Conservation (phyloP, 1,139 yeast species). For the Dujonia santamariae region DNA sequence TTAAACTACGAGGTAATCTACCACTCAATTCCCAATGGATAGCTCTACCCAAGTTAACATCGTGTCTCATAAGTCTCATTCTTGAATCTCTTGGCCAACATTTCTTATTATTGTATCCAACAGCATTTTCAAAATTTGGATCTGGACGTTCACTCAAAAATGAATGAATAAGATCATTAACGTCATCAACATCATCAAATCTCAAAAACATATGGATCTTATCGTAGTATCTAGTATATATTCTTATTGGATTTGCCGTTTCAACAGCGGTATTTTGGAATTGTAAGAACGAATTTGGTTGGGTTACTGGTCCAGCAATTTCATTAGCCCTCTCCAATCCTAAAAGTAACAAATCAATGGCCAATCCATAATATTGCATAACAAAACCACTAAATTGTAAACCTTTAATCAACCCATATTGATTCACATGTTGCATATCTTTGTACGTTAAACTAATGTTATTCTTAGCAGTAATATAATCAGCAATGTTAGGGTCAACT, state of each 20-base stretch:
- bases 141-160: slow-evolving; percentile 84
- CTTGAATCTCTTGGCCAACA: slow-evolving; percentile 96
- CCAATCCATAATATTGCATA: slow-evolving; percentile 84
- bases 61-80: slow-evolving; percentile 88
- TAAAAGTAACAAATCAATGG: slow-evolving; percentile 73
- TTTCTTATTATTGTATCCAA: slow-evolving; percentile 81
- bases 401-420: slow-evolving; percentile 84
- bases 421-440: slow-evolving; percentile 93
- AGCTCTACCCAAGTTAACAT: slow-evolving; percentile 90
- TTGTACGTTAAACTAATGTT: slow-evolving; percentile 80
- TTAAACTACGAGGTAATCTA: slow-evolving; percentile 73
- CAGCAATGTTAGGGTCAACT: slow-evolving; percentile 90
- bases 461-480: slow-evolving; percentile 89
- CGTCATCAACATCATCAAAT: slow-evolving; percentile 63
- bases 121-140: slow-evolving; percentile 83
- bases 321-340: slow-evolving; percentile 88
- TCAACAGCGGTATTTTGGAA: slow-evolving; percentile 61
- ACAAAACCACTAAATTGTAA: slow-evolving; percentile 88
- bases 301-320: slow-evolving; percentile 72
- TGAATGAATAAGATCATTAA: slow-evolving; percentile 72
- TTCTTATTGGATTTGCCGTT: slow-evolving; percentile 64
- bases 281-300: slow-evolving; percentile 77
- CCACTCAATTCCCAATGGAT: slow-evolving; percentile 86
- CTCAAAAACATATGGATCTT: slow-evolving; percentile 77
- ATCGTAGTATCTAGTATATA: slow-evolving; percentile 82